These are phyloP conservation scores for Trichoderma sp. DNA, from an alignment of 2,329 filamentous ascomycete genomes.

Conservation along the genomic window DNA sequence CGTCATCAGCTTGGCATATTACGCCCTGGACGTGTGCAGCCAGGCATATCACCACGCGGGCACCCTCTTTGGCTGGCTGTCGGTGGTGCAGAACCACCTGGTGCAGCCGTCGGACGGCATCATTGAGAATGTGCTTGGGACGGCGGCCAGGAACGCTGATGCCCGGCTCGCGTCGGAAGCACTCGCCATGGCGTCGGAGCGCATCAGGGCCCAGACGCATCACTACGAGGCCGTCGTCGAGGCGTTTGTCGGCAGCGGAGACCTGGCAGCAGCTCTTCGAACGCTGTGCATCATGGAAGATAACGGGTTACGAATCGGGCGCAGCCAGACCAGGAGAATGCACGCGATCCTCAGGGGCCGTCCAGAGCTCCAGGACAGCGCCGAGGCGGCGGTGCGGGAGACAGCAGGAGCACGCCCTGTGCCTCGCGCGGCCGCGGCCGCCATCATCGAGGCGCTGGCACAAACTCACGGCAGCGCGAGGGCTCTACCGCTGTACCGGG, in stretches of 20 bases:
- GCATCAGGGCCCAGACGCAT: slow-evolving; percentile 58
- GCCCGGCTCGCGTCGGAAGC: slow-evolving; percentile 69
- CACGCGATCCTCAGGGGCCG: slow-evolving; percentile 56
- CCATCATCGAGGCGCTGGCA: slow-evolving; percentile 42
- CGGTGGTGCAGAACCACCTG: slow-evolving; percentile 53
- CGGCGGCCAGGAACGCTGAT: slow-evolving; percentile 71
- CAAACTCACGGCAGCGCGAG: slow-evolving; percentile 36
- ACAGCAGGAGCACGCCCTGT: slow-evolving; percentile 46
- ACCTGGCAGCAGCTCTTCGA: slow-evolving; percentile 67
- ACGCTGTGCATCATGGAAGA: slow-evolving; percentile 74
- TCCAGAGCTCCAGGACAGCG: slow-evolving; percentile 50
- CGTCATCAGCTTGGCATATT: slow-evolving; percentile 63
- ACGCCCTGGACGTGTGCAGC: slow-evolving; percentile 76
- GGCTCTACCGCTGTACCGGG: slow-evolving; percentile 41
- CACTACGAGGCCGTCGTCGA: slow-evolving; percentile 83
- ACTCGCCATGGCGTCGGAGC: slow-evolving; percentile 52
- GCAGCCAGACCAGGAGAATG: slow-evolving; percentile 66
- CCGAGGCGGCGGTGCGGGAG: slow-evolving; percentile 59
- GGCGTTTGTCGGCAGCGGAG: slow-evolving; percentile 62
- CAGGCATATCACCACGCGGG: slow-evolving; percentile 63
- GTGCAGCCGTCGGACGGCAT: slow-evolving; percentile 59
- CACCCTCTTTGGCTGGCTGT: slow-evolving; percentile 71
- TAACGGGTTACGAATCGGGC: slow-evolving; percentile 52
- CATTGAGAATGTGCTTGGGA: slow-evolving; percentile 68
- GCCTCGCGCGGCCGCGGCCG: slow-evolving; percentile 44